Evolutionary conservation across 805 yeast species (phyloP).

Genomic region (Candida yuanshanica): DNA sequence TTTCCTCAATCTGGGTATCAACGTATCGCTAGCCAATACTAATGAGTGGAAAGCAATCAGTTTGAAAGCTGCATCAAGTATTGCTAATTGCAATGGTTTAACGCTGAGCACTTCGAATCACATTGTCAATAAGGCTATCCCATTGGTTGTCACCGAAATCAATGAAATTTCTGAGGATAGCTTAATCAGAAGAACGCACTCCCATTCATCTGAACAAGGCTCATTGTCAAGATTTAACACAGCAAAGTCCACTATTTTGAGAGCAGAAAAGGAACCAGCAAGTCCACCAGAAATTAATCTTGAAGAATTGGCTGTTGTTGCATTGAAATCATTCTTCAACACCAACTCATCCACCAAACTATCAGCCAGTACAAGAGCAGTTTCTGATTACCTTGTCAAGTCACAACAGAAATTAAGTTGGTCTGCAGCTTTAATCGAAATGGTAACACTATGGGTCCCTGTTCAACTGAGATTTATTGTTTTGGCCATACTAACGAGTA

Average conservation of each 20-base stretch:
- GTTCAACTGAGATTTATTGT: constrained; percentile 70
- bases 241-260: constrained; percentile 4
- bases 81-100: constrained; percentile 27
- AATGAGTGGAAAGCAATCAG: constrained; percentile 34
- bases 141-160: constrained; percentile 16
- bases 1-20: constrained; percentile 17
- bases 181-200: constrained; percentile 14
- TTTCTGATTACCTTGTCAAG: constrained; percentile 39
- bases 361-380: constrained; percentile 45
- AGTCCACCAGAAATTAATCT: constrained; percentile 17
- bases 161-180: constrained; percentile 19
- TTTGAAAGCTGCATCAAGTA: constrained; percentile 37
- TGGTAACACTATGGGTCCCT: constrained; percentile 72
- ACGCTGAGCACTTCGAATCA: constrained; percentile 10
- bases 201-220: constrained; percentile 16
- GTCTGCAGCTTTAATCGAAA: constrained; percentile 53
- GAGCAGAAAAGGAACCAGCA: constrained; percentile 4
- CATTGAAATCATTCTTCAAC: constrained; percentile 58
- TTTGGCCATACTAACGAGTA: constrained; percentile 41
- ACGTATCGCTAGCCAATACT: constrained; percentile 26
- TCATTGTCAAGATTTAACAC: constrained; percentile 14
- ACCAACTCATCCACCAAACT: constrained; percentile 60
- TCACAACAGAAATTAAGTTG: constrained; percentile 35
- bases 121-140: constrained; percentile 15
- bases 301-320: constrained; percentile 28